Base-by-base conservation (phyloP, 192 early-diverging fungal species). In the Coemansia sp. region DNA sequence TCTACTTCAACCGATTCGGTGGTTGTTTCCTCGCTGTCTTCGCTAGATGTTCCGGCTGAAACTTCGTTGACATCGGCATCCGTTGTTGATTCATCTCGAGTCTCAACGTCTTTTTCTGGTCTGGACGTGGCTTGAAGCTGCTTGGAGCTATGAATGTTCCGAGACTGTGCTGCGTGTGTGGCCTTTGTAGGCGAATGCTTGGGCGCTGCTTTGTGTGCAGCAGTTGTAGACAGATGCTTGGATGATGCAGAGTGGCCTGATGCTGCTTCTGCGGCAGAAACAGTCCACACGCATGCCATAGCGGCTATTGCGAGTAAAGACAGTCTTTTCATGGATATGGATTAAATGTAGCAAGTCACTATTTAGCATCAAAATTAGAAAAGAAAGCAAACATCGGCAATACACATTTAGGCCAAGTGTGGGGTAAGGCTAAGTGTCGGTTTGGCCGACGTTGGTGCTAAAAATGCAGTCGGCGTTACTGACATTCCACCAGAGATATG, bases 121-220 rank as follows among this genome's bases (percentile, higher is more conserved):
- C 17, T 38, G 1, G 32, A 8, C 12, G 75, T 77, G 39, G 75
- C 75, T 7, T 54, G 62, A 2, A 77, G 69, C 49, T 65, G 75
- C 65, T 77, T 77, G 25, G 75, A 65, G 48, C 60, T 77, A 11
- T 55, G 66, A 4, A 68, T 37, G 25, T 55, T 59, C 5, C 60
- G 54, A 11, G 37, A 51, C 22, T 7, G 22, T 2, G 38, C 23
- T 22, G 11, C n/a, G 2, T 7, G 22, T 3, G 21, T 14, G 2
- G 21, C 24, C n/a, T 21, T 29, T n/a, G 54, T 10, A 25, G 32
- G 15, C 8, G 54, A 7, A n/a, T 56, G 55, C 21, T 17, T 22
- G 14, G n/a, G n/a, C 5, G 55, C 35, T n/a, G 35, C 8, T 17
- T 17, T 38, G 15, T 56, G 21, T 56, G 21, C 11, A n/a, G 6